A percentile compares a stretch with the other conserved stretches of the same genome.
These are phyloP conservation scores for Kwoniella shandongensis DNA, from an alignment of 768 basidiomycete genomes.

Conservation along the genomic window DNA sequence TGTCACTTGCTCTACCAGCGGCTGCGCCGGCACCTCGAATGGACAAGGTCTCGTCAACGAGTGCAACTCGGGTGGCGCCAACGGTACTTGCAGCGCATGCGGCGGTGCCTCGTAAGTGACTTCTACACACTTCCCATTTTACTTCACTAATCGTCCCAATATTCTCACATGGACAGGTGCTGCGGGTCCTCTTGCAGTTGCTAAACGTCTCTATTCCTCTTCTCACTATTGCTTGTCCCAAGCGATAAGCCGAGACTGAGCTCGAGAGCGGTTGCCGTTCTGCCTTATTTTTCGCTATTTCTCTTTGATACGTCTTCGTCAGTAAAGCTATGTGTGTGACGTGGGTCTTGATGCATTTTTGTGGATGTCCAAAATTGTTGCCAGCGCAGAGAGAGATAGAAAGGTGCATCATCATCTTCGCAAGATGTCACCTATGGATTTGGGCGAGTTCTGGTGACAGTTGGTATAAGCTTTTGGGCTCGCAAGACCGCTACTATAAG, in stretches of 20 bases:
- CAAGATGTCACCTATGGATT: conserved; percentile 7
- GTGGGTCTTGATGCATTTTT: conserved; percentile 4
- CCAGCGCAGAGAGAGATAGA: too few species aligned
- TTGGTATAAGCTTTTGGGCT: too few species aligned
- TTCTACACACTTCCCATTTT: not conserved
- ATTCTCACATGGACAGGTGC: conserved; percentile 5
- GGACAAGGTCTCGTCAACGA: conserved; percentile 27
- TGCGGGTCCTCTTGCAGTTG: conserved; percentile 14
- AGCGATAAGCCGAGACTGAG: not conserved
- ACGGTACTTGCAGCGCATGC: conserved; percentile 25
- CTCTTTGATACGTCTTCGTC: not conserved
- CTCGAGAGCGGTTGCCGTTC: not conserved
- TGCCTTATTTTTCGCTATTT: conserved; percentile 11
- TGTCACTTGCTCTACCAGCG: conserved; percentile 1
- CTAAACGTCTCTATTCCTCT: conserved; percentile 5
- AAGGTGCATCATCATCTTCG: too few species aligned
- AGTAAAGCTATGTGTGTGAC: not conserved
- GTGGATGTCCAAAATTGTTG: not conserved
- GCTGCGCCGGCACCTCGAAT: conserved; percentile 1
- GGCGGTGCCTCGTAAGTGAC: conserved; percentile 22
- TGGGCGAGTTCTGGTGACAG: conserved; percentile 12
- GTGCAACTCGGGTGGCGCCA: conserved; percentile 28
- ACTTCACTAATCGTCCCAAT: not conserved
- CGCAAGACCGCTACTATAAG: too few species aligned
- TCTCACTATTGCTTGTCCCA: not conserved